Conservation (phyloP, 148 eudicot genomes). For the Suaeda aralocaspica region DNA sequence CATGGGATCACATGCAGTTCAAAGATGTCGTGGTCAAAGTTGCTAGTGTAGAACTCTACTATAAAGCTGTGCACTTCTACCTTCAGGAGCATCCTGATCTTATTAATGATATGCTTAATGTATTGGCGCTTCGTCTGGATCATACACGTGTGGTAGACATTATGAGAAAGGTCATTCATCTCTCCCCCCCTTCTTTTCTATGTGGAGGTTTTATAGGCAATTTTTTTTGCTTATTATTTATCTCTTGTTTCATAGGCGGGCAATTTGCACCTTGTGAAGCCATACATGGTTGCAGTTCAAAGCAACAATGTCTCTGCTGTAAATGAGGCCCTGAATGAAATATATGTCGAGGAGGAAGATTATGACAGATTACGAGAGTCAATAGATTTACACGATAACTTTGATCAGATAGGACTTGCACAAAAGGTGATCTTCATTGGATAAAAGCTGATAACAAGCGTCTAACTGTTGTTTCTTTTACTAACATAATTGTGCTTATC, state of each 20-base stretch:
- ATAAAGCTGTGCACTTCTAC: slow-evolving; percentile 96
- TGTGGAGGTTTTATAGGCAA: not conserved
- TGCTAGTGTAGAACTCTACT: slow-evolving; percentile 93
- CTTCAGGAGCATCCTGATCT: slow-evolving; percentile 95
- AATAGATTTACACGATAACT: slow-evolving; percentile 87
- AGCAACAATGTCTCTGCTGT: slow-evolving; percentile 93
- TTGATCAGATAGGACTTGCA: slow-evolving; percentile 96
- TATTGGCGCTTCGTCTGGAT: slow-evolving; percentile 91
- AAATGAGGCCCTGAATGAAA: slow-evolving; percentile 92
- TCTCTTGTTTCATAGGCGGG: slow-evolving; percentile 56
- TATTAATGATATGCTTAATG: slow-evolving; percentile 88
- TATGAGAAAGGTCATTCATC: slow-evolving; percentile 85
- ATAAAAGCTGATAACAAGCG: not conserved
- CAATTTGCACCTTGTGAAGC: slow-evolving; percentile 89
- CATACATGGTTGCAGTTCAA: slow-evolving; percentile 97
- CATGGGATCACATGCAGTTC: slow-evolving; percentile 54
- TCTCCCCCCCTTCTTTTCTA: not conserved
- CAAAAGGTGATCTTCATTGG: slow-evolving; percentile 53
- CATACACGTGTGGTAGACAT: slow-evolving; percentile 96
- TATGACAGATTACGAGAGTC: slow-evolving; percentile 96
- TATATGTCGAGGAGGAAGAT: slow-evolving; percentile 97
- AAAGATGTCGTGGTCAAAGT: slow-evolving; percentile 74
- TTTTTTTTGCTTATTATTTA: not conserved
- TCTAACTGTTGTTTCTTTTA: not conserved
- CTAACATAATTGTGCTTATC: slow-evolving; percentile 13